These are phyloP conservation scores for Apiotrichum laibachii DNA, from an alignment of 1,284 basidiomycete genomes.

Conservation along the genomic window DNA sequence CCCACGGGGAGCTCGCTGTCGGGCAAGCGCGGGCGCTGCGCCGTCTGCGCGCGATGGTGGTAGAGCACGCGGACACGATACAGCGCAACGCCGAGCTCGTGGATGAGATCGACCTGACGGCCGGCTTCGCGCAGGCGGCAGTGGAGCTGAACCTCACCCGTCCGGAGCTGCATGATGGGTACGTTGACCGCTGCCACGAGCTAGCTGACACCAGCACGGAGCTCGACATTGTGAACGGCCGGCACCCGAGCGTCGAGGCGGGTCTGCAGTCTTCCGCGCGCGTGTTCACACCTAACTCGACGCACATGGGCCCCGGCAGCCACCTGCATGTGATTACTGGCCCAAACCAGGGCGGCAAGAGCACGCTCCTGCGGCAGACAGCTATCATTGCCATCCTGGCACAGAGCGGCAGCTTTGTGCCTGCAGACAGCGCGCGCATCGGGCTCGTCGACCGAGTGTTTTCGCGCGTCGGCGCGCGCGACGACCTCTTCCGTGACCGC, in stretches of 20 bases:
- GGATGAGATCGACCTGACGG: slow-evolving; percentile 83
- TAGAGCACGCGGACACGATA: slow-evolving; percentile 58
- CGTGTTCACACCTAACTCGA: slow-evolving; percentile 77
- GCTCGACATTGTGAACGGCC: slow-evolving; percentile 70
- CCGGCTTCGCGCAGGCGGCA: slow-evolving; percentile 80
- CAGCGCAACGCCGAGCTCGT: slow-evolving; percentile 74
- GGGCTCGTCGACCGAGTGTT: slow-evolving; percentile 90
- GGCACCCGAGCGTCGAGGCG: slow-evolving; percentile 90
- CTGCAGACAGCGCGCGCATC: slow-evolving; percentile 71
- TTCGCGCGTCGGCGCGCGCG: slow-evolving; percentile 91
- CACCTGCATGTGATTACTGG: slow-evolving; percentile 81
- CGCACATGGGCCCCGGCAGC: slow-evolving; percentile 61
- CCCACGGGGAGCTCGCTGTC: slow-evolving; percentile 56
- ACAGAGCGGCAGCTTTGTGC: slow-evolving; percentile 89
- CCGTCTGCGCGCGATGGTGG: slow-evolving; percentile 66
- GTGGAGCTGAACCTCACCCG: slow-evolving; percentile 72
- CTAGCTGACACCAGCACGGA: slow-evolving; percentile 55
- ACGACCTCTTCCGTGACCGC: slow-evolving; percentile 87
- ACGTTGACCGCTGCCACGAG: too few species aligned
- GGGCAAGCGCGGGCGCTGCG: slow-evolving; percentile 72
- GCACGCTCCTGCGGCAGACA: slow-evolving; percentile 85
- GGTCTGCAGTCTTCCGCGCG: slow-evolving; percentile 74
- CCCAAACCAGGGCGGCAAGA: slow-evolving; percentile 94
- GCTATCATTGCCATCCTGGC: slow-evolving; percentile 88
- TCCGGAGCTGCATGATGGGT: slow-evolving; percentile 71